Evolutionary conservation across 2,329 filamentous ascomycete genomes (phyloP).

Genomic region (Chaetomium globosum): DNA sequence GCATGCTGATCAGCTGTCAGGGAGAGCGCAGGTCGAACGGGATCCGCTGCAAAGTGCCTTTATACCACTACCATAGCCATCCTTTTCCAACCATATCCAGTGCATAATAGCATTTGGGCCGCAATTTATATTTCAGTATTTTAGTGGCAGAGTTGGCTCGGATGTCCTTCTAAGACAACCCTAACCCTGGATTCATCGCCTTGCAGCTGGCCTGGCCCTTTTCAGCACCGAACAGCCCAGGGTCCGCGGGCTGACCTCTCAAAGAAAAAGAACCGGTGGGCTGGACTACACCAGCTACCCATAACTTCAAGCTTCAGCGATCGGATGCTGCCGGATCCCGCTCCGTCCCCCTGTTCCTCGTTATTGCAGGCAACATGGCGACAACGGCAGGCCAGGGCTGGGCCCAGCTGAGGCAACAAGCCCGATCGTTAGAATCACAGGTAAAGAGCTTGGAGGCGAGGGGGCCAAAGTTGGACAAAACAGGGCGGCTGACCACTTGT

Average conservation of each 20-base stretch:
- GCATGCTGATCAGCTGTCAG: background rate
- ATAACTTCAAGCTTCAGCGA: slow-evolving; percentile 11
- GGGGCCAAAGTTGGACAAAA: background rate
- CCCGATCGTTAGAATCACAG: slow-evolving; percentile 84
- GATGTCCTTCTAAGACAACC: background rate
- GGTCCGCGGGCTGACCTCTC: slow-evolving; percentile 14
- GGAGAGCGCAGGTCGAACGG: background rate
- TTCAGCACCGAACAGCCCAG: background rate
- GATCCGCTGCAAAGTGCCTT: background rate
- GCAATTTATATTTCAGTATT: background rate
- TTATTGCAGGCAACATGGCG: slow-evolving; percentile 34
- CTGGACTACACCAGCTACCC: background rate
- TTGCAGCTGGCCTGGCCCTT: background rate
- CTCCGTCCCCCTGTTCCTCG: slow-evolving; percentile 16
- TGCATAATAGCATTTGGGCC: background rate
- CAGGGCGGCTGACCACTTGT: background rate
- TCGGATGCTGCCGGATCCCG: slow-evolving; percentile 23
- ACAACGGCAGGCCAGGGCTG: slow-evolving; percentile 59
- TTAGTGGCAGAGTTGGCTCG: background rate
- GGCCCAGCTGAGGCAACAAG: slow-evolving; percentile 93
- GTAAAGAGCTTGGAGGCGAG: slow-evolving; percentile 51
- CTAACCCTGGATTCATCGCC: background rate
- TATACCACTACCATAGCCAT: background rate
- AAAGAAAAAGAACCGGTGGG: slow-evolving; percentile 19
- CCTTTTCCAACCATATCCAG: background rate